A percentile compares a stretch with the other conserved stretches of the same genome.
These are phyloP conservation scores for Microcyclospora tardicrescens DNA, from an alignment of 2,329 filamentous ascomycete species.

Conservation along the genomic window DNA sequence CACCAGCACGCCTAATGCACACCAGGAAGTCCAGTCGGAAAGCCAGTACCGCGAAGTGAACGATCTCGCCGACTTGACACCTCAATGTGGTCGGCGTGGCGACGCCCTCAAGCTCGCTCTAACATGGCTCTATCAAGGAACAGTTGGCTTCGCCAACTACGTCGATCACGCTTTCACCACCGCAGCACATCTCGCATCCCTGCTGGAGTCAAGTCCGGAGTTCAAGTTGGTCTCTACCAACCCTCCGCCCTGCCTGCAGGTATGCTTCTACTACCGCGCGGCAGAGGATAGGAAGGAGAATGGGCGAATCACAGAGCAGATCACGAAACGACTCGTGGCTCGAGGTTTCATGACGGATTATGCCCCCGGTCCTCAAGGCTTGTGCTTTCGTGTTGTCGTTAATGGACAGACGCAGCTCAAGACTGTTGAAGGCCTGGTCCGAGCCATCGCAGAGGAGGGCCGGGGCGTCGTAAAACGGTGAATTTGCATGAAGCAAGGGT, in stretches of 20 bases:
- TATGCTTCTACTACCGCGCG: slow-evolving; percentile 75
- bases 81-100: slow-evolving; percentile 80
- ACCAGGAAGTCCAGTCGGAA: slow-evolving; percentile 14
- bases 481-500: too few relatives aligned
- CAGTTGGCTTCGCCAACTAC: slow-evolving; percentile 52
- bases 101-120: slow-evolving; percentile 81
- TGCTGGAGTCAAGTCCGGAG: slow-evolving; percentile 43
- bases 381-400: slow-evolving; percentile 57
- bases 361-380: slow-evolving; percentile 47
- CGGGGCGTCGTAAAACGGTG: slow-evolving; percentile 5
- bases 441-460: slow-evolving; percentile 41
- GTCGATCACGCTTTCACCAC: slow-evolving; percentile 57
- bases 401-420: slow-evolving; percentile 47
- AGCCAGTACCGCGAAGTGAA: slow-evolving; percentile 46
- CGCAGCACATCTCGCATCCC: slow-evolving; percentile 53
- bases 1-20: slow-evolving; percentile 1
- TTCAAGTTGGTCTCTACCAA: slow-evolving; percentile 62
- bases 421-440: slow-evolving; percentile 50
- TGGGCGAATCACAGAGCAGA: slow-evolving; percentile 41
- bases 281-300: slow-evolving; percentile 34
- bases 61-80: slow-evolving; percentile 83
- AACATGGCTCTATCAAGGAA: slow-evolving; percentile 80
- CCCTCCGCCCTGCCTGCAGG: slow-evolving; percentile 78
- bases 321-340: slow-evolving; percentile 41
- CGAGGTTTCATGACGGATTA: slow-evolving; percentile 59